Evolutionary conservation across 495 filamentous ascomycete species (phyloP).

Genomic region (Penicillium canescens): DNA sequence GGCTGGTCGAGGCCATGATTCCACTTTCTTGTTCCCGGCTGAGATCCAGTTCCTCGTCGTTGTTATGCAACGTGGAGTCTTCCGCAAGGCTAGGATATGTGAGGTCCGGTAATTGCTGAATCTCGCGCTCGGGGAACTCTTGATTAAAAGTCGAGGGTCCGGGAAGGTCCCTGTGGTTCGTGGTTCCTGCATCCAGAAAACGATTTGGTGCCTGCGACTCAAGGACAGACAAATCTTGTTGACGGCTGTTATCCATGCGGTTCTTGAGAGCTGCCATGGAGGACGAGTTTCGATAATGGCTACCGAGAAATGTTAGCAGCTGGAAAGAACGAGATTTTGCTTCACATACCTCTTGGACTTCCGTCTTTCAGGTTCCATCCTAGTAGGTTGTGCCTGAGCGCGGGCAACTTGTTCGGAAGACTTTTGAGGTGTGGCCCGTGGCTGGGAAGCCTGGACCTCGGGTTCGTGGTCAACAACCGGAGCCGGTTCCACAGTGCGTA

Average conservation of each 20-base stretch:
- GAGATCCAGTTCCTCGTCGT: slow-evolving; percentile 16
- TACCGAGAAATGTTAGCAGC: neutral
- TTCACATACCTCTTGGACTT: slow-evolving; percentile 1
- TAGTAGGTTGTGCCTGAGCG: neutral
- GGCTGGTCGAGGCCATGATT: slow-evolving; percentile 18
- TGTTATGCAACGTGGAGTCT: slow-evolving; percentile 11
- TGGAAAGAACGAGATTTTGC: neutral
- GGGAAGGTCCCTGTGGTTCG: neutral
- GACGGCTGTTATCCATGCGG: neutral
- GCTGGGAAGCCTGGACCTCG: neutral
- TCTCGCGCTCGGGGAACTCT: neutral
- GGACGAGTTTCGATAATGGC: slow-evolving; percentile 1
- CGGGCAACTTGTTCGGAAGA: neutral
- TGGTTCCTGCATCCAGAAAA: neutral
- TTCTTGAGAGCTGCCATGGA: slow-evolving; percentile 1
- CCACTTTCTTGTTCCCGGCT: neutral
- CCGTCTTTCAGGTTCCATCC: neutral
- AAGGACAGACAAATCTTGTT: neutral
- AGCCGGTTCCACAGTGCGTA: neutral
- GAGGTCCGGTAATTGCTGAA: neutral
- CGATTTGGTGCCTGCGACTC: neutral
- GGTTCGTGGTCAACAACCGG: neutral
- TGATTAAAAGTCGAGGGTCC: neutral
- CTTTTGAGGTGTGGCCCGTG: neutral
- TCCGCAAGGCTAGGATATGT: slow-evolving; percentile 2